Percentiles rank a stretch among this genome's conserved stretches.
These are phyloP conservation scores for Eucalyptus leucophloia DNA, from an alignment of 345 rosid genomes.

Conservation along the genomic window DNA sequence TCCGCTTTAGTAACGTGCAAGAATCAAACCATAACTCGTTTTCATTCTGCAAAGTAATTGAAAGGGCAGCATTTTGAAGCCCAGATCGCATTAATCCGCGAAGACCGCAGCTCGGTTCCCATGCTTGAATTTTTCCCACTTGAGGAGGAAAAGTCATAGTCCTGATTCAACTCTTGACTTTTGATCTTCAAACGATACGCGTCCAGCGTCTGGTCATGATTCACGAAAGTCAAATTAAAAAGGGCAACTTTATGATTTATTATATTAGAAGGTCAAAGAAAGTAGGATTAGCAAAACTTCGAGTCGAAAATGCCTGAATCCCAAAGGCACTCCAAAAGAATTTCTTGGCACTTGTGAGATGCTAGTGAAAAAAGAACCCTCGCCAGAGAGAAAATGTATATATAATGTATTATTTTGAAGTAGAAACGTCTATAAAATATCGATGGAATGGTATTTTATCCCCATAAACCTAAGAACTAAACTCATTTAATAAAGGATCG, in stretches of 20 bases:
- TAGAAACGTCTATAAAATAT: background rate
- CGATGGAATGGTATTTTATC: background rate
- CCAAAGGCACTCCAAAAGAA: background rate
- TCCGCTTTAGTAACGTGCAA: background rate
- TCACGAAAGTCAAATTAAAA: background rate
- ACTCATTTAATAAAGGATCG: background rate
- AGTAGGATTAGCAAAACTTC: background rate
- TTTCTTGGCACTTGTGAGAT: background rate
- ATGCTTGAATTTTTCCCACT: background rate
- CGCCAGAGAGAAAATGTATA: background rate
- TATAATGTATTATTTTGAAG: background rate
- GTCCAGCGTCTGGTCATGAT: background rate
- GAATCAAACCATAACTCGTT: background rate
- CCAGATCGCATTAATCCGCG: background rate
- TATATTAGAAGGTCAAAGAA: background rate
- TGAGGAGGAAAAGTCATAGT: background rate
- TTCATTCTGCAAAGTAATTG: background rate
- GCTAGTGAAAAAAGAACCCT: background rate
- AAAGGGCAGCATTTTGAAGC: background rate
- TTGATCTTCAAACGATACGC: background rate
- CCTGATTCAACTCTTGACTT: background rate
- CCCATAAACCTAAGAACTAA: background rate
- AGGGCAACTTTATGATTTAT: background rate
- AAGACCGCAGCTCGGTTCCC: background rate
- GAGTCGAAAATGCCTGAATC: background rate